Conservation (phyloP, 2,329 filamentous ascomycete species). For the Sarocladium brachiariae region DNA sequence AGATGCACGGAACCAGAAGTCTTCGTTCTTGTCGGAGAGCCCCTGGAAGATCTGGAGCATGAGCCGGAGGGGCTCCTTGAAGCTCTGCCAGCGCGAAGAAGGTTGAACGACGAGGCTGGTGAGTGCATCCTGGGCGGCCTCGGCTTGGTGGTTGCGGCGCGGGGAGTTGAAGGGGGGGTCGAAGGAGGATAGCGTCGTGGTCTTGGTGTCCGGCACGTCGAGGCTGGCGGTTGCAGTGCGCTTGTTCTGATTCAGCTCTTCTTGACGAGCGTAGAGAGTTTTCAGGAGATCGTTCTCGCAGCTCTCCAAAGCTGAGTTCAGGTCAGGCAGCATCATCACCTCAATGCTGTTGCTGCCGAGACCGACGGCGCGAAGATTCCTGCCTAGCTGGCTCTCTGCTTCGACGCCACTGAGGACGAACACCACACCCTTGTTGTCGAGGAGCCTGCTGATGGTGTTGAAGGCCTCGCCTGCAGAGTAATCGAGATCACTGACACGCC, state of each 20-base stretch:
- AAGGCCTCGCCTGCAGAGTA: slow-evolving; percentile 96
- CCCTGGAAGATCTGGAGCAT: slow-evolving; percentile 95
- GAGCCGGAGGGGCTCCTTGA: slow-evolving; percentile 83
- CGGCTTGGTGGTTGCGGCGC: slow-evolving; percentile 66
- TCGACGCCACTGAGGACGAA: slow-evolving; percentile 80
- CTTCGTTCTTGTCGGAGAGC: slow-evolving; percentile 76
- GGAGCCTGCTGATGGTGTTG: slow-evolving; percentile 79
- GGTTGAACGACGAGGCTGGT: slow-evolving; percentile 55
- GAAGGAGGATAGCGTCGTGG: slow-evolving; percentile 26
- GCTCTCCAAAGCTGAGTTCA: slow-evolving; percentile 88
- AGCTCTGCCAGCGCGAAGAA: slow-evolving; percentile 69
- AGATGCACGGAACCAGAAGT: slow-evolving; percentile 84
- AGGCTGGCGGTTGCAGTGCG: slow-evolving; percentile 36
- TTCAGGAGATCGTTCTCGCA: slow-evolving; percentile 93
- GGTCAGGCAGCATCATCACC: slow-evolving; percentile 75
- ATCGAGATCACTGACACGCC: slow-evolving; percentile 84
- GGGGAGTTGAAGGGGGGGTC: slow-evolving; percentile 64
- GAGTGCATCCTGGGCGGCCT: slow-evolving; percentile 71
- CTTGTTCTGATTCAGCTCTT: slow-evolving; percentile 45
- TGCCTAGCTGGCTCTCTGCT: slow-evolving; percentile 66
- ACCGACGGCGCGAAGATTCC: slow-evolving; percentile 75
- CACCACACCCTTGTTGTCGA: slow-evolving; percentile 69
- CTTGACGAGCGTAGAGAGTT: slow-evolving; percentile 65
- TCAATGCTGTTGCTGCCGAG: slow-evolving; percentile 66
- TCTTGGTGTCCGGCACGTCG: slow-evolving; percentile 35